Conservation (phyloP, 2,329 filamentous ascomycete species). For the Microthyrium microscopicum region DNA sequence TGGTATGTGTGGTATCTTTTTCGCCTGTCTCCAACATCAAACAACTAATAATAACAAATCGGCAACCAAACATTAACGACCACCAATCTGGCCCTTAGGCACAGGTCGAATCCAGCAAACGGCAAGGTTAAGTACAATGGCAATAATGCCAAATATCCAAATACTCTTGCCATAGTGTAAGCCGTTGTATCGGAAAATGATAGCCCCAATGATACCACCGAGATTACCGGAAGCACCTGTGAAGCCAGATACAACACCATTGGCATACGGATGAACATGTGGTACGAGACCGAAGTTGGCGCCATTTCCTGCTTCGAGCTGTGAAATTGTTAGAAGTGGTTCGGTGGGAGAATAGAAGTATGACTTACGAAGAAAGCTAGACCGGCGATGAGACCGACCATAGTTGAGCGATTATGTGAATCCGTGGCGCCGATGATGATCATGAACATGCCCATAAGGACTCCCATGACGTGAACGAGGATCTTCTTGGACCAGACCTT, state of each 20-base stretch:
- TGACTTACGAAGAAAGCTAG: constrained; percentile 73
- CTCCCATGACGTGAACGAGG: constrained; percentile 37
- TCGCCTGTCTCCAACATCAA: too few relatives aligned
- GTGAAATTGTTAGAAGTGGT: too few relatives aligned
- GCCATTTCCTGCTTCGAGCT: constrained; percentile 71
- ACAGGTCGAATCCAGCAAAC: constrained; percentile 47
- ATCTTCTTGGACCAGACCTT: constrained; percentile 48
- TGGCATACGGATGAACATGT: constrained; percentile 69
- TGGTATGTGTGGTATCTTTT: too few relatives aligned
- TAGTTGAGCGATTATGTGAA: constrained; percentile 41
- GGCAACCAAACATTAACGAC: constrained; percentile 11
- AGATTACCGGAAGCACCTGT: constrained; percentile 71
- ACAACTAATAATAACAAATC: neutral
- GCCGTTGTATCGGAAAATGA: constrained; percentile 63
- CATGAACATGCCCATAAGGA: constrained; percentile 42
- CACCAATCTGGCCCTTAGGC: constrained; percentile 35
- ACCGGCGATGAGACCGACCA: constrained; percentile 63
- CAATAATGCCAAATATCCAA: constrained; percentile 70
- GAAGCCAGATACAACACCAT: constrained; percentile 60
- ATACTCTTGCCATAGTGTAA: constrained; percentile 41
- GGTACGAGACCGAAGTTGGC: constrained; percentile 76
- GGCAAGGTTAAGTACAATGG: constrained; percentile 50
- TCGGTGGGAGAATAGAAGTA: too few relatives aligned
- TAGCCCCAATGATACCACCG: constrained; percentile 60
- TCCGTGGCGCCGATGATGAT: constrained; percentile 47